Conservation (phyloP, 148 eudicot genomes). For the Hydrangea macrophylla region DNA sequence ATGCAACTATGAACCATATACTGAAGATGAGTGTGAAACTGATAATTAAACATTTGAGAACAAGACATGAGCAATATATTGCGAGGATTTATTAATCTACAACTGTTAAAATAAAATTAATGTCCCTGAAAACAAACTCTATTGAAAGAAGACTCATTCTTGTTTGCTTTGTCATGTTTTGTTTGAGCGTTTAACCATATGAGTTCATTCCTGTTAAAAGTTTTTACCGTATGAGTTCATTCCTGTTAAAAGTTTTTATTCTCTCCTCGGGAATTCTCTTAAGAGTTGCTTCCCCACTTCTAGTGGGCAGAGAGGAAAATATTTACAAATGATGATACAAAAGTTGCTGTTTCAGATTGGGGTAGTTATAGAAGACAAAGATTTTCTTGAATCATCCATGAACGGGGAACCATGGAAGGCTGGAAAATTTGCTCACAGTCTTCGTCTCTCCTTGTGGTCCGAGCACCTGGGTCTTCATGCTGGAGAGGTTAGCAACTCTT, state of each 20-base stretch:
- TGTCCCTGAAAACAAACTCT: too few species aligned
- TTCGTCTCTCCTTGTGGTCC: slow-evolving; percentile 91
- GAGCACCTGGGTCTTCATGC: slow-evolving; percentile 93
- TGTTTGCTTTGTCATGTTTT: too few species aligned
- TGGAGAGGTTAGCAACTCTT: slow-evolving; percentile 51
- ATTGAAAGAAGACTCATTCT: too few species aligned
- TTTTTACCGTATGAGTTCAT: too few species aligned
- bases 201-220: too few species aligned
- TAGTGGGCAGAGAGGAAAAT: too few species aligned
- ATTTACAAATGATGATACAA: too few species aligned
- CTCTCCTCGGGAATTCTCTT: too few species aligned
- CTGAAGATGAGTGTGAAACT: not conserved
- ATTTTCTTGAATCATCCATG: slow-evolving; percentile 70
- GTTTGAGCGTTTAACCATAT: too few species aligned
- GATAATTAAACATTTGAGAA: too few species aligned
- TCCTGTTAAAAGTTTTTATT: not conserved
- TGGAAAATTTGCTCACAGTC: slow-evolving; percentile 86
- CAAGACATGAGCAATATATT: not conserved
- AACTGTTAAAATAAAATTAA: too few species aligned
- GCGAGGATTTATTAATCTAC: not conserved
- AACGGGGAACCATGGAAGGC: slow-evolving; percentile 93
- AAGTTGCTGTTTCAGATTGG: slow-evolving; percentile 57
- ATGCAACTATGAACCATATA: not conserved
- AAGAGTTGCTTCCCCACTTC: too few species aligned
- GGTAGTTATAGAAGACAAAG: slow-evolving; percentile 90